Conservation (phyloP, 176 grass and related monocot genomes). For the Otatea glauca region DNA sequence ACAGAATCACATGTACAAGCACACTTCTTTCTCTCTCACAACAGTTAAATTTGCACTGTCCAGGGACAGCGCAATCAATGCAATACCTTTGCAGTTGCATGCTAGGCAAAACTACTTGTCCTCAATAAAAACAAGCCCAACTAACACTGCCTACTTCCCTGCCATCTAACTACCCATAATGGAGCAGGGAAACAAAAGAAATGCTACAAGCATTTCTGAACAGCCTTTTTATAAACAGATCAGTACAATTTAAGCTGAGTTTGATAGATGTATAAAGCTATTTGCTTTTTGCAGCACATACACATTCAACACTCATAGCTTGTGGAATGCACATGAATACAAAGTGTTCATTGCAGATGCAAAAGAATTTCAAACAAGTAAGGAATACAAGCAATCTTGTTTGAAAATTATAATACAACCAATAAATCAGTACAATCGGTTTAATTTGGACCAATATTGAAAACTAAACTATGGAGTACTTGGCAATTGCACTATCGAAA, state of each 20-base stretch:
- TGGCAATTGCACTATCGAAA: not conserved
- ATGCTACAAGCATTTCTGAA: not conserved
- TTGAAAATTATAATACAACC: not conserved
- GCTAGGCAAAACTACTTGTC: constrained; percentile 13
- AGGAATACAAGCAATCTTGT: not conserved
- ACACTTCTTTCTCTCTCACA: not conserved
- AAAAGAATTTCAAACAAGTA: not conserved
- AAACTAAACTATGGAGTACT: not conserved
- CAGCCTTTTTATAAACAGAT: not conserved
- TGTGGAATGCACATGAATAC: constrained; percentile 16
- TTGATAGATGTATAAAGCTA: not conserved
- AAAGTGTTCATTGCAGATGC: not conserved
- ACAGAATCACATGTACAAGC: not conserved
- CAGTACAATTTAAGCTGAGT: not conserved
- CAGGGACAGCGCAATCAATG: constrained; percentile 39
- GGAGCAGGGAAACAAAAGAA: not conserved
- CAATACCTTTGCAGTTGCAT: constrained; percentile 4
- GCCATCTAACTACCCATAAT: constrained; percentile 31
- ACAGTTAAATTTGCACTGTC: not conserved
- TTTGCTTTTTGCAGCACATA: not conserved
- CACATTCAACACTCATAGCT: not conserved
- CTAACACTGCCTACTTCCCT: constrained; percentile 23
- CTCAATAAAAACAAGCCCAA: not conserved
- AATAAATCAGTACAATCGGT: not conserved
- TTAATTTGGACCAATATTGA: not conserved